These are phyloP conservation scores for Zea luxurians DNA, from an alignment of 176 grass and related monocot species.

Conservation along the genomic window DNA sequence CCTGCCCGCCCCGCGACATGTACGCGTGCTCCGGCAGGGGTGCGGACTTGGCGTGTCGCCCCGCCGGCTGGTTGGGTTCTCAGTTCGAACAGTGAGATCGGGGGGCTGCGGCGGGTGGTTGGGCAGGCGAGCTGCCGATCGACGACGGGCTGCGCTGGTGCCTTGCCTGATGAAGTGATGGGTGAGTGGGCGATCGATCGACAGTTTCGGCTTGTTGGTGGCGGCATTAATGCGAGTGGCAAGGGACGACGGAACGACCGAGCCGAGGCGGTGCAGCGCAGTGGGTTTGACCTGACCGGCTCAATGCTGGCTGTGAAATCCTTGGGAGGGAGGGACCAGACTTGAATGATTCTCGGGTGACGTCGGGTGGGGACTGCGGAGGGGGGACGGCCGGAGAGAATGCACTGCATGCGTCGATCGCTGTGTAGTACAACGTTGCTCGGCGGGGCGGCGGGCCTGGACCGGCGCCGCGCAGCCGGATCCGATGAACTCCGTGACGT, in stretches of 20 bases:
- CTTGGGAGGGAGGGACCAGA: background rate
- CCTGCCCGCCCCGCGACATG: slow-evolving; percentile 12
- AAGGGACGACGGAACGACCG: background rate
- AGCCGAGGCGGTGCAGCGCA: background rate
- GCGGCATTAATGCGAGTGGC: background rate
- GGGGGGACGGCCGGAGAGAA: background rate
- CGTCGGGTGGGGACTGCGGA: background rate
- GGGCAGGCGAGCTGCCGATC: background rate
- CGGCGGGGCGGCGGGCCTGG: background rate
- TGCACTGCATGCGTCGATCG: background rate
- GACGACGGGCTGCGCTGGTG: background rate
- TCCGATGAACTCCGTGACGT: slow-evolving; percentile 13
- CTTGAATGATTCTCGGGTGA: background rate
- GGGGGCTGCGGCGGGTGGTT: slow-evolving; percentile 7
- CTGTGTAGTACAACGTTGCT: background rate
- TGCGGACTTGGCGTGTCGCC: too few species aligned
- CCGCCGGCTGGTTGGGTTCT: background rate
- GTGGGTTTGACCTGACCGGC: background rate
- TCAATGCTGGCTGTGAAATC: slow-evolving; percentile 1
- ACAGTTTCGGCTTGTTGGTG: slow-evolving; percentile 9
- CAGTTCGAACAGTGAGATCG: background rate
- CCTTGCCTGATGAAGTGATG: background rate
- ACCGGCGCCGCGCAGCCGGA: background rate
- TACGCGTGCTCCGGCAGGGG: background rate
- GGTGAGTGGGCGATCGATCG: background rate